Evolutionary conservation across 306 rosid species (phyloP).

Genomic region (Cicer arietinum): DNA sequence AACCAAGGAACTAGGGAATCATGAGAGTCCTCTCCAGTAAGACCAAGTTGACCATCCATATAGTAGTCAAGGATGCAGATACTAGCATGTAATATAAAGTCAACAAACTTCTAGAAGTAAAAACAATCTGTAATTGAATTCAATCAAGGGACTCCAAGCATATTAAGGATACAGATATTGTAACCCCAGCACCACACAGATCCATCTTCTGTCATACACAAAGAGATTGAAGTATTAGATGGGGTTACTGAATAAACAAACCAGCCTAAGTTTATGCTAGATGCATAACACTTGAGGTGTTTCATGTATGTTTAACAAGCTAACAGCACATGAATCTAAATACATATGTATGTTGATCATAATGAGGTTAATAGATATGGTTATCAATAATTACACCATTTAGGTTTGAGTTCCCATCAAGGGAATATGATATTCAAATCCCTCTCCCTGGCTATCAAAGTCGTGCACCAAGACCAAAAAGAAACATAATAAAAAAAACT

Average conservation of each 20-base stretch:
- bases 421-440: conserved; percentile 19
- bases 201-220: conserved; percentile 80
- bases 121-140: conserved; percentile 34
- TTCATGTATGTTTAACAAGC: conserved; percentile 21
- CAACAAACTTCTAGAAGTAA: conserved; percentile 34
- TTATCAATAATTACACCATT: conserved; percentile 13
- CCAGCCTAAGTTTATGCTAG: conserved; percentile 22
- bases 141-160: conserved; percentile 21
- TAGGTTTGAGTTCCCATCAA: conserved; percentile 20
- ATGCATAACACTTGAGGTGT: conserved; percentile 4
- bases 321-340: conserved; percentile 23
- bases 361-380: conserved; percentile 13
- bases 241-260: background rate
- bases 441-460: conserved; percentile 1
- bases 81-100: conserved; percentile 26
- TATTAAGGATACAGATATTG: conserved; percentile 85
- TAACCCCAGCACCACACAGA: conserved; percentile 97
- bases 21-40: conserved; percentile 55
- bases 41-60: conserved; percentile 95
- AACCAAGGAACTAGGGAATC: conserved; percentile 62
- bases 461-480: background rate
- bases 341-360: background rate
- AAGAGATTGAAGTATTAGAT: conserved; percentile 39
- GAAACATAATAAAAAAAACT: background rate
- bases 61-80: conserved; percentile 64